These are phyloP conservation scores for Exophiala mesophila DNA, from an alignment of 2,329 filamentous ascomycete species.

Conservation along the genomic window DNA sequence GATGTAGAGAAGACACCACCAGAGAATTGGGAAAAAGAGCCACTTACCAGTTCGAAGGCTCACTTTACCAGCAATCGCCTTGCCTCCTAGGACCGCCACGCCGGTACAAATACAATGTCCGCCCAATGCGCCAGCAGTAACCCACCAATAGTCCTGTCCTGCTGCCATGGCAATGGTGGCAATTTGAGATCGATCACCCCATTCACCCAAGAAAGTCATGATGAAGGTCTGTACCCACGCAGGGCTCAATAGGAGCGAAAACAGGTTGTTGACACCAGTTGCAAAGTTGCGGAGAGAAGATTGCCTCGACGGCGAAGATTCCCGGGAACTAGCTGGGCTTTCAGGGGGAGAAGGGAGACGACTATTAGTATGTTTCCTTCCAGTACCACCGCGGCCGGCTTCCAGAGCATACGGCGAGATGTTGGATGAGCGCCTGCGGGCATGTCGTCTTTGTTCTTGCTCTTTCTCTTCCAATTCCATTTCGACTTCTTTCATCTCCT, in stretches of 20 bases:
- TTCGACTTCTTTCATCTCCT: slow-evolving; percentile 97
- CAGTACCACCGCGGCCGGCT: slow-evolving; percentile 62
- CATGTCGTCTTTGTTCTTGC: slow-evolving; percentile 63
- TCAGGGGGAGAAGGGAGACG: slow-evolving; percentile 75
- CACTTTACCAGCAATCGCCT: slow-evolving; percentile 86
- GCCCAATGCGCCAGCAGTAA: slow-evolving; percentile 78
- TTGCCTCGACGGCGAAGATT: slow-evolving; percentile 47
- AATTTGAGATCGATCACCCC: slow-evolving; percentile 96
- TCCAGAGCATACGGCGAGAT: slow-evolving; percentile 74
- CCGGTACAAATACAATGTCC: slow-evolving; percentile 89
- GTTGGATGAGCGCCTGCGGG: slow-evolving; percentile 49
- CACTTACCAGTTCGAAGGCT: slow-evolving; percentile 92
- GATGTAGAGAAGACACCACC: not conserved
- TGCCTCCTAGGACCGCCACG: slow-evolving; percentile 83
- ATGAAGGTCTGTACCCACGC: slow-evolving; percentile 98
- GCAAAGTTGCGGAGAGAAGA: slow-evolving; percentile 42
- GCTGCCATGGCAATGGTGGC: slow-evolving; percentile 98
- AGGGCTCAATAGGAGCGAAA: slow-evolving; percentile 81
- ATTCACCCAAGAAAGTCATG: slow-evolving; percentile 98
- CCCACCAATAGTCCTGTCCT: slow-evolving; percentile 98
- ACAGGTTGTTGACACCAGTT: slow-evolving; percentile 76
- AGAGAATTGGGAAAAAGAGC: slow-evolving; percentile 10
- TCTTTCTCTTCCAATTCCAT: slow-evolving; percentile 91
- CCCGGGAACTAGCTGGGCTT: slow-evolving; percentile 66
- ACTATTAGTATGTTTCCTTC: slow-evolving; percentile 65